Evolutionary conservation across 495 filamentous ascomycete species (phyloP), one percentile per base, ranked within the genome.

Genomic region (Aspergillus nanangensis): DNA sequence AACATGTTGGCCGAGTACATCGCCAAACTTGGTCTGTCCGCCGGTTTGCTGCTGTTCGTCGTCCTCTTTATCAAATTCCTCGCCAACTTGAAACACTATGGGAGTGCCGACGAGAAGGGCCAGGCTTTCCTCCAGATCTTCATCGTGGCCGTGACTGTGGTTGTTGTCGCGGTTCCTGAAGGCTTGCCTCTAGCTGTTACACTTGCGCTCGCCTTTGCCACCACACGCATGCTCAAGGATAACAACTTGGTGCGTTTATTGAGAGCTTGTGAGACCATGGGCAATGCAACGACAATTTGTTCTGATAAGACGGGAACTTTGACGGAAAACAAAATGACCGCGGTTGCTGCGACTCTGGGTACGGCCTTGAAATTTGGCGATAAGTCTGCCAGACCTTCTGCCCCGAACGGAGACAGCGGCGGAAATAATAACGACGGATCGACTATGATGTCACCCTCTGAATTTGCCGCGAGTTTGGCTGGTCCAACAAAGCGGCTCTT

Each of bases 261-360:
- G 31, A 84, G 89, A 55, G 91, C 92, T 35, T 97, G 92, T 63
- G 92, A 97, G 63, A 94, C 92, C n/a, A 97, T 97, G 92, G 92
- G 92, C 18, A 96, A 96, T 64, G 92, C 92, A 4, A 95, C 91
- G 0, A 92, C 88, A 1, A 88, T 97, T 38, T 97, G 92, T 66
- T 95, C 91, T 3, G 92, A 97, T 70, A 97, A 97, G 63, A 97
- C 92, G 0, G 92, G 92, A 44, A 97, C 92, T 2, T 71, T 97
- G n/a, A 93, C 88, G 0, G 83, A 91, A 62, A 95, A 95, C 56
- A 89, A 88, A 69, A 95, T 95, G 90, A 83, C 80, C 25, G 84
- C 90, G 8, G 88, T 94, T 44, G 81, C 87, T 20, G 90, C 82
- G 3, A 88, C 86, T 5, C 51, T 94, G 21, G 86, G 87, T 18